phyloP scores from a whole-genome alignment of 2,329 filamentous ascomycete species.

The Helicocarpus griseus region DNA sequence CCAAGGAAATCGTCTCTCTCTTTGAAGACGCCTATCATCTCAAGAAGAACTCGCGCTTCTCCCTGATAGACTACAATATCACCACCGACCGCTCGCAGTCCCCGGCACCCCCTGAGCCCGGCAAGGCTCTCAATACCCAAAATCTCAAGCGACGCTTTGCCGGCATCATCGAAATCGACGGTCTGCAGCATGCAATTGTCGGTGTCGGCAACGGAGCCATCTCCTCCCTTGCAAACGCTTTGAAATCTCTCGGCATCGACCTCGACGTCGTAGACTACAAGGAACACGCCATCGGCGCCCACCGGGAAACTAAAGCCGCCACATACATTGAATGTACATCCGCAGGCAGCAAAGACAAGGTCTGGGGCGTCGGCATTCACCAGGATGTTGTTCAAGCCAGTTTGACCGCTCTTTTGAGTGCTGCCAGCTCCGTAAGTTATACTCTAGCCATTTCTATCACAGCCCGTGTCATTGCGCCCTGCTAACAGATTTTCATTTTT shows the following conservation, averaged over 20 bases:
- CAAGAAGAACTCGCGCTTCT: slow-evolving; percentile 72
- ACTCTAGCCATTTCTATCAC: neutral
- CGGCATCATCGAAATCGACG: slow-evolving; percentile 75
- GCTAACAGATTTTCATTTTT: slow-evolving; percentile 7
- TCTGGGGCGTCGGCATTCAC: slow-evolving; percentile 89
- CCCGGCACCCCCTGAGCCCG: slow-evolving; percentile 56
- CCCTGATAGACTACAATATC: slow-evolving; percentile 85
- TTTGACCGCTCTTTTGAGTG: slow-evolving; percentile 74
- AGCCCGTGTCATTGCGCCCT: neutral
- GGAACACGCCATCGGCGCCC: slow-evolving; percentile 81
- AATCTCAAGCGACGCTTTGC: slow-evolving; percentile 74
- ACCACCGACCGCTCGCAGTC: slow-evolving; percentile 69
- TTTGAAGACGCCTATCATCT: slow-evolving; percentile 86
- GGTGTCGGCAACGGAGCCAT: slow-evolving; percentile 86
- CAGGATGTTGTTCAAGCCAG: slow-evolving; percentile 87
- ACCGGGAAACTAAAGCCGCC: slow-evolving; percentile 79
- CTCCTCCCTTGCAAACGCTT: slow-evolving; percentile 73
- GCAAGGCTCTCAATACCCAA: slow-evolving; percentile 65
- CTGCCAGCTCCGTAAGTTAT: slow-evolving; percentile 71
- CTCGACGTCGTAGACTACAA: slow-evolving; percentile 92
- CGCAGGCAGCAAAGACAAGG: slow-evolving; percentile 55
- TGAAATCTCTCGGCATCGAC: slow-evolving; percentile 69
- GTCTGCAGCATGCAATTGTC: slow-evolving; percentile 64
- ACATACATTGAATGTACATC: slow-evolving; percentile 86
- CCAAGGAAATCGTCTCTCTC: slow-evolving; percentile 74